Evolutionary conservation across 768 basidiomycete species (phyloP).

Genomic region (Epithele typhae): DNA sequence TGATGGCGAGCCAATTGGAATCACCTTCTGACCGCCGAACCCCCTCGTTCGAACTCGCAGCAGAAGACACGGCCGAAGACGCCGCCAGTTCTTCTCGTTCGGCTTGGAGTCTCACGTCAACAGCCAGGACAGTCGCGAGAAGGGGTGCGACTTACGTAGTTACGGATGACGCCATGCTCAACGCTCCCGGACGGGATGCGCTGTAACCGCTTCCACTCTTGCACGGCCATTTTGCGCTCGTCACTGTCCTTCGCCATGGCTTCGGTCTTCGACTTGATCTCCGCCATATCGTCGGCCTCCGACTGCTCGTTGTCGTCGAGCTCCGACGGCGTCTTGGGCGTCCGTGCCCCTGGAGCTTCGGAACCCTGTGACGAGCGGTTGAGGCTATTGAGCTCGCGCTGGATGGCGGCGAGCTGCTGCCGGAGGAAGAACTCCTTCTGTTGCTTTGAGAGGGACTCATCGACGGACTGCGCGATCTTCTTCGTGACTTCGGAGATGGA

Average conservation of each 20-base stretch:
- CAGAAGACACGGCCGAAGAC: background rate
- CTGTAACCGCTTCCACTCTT: slow-evolving; percentile 81
- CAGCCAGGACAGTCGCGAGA: too few relatives aligned
- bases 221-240: slow-evolving; percentile 74
- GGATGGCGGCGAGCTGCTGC: slow-evolving; percentile 78
- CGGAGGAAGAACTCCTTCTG: slow-evolving; percentile 86
- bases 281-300: slow-evolving; percentile 76
- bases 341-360: background rate
- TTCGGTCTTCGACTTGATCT: slow-evolving; percentile 69
- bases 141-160: slow-evolving; percentile 49
- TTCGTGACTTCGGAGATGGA: slow-evolving; percentile 79
- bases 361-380: slow-evolving; percentile 24
- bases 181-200: slow-evolving; percentile 88
- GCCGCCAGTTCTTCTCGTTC: slow-evolving; percentile 21
- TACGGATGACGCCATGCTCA: slow-evolving; percentile 85
- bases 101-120: slow-evolving; percentile 27
- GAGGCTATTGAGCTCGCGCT: slow-evolving; percentile 66
- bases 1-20: slow-evolving; percentile 13
- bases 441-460: slow-evolving; percentile 81
- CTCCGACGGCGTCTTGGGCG: slow-evolving; percentile 36
- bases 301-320: slow-evolving; percentile 75
- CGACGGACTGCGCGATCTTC: slow-evolving; percentile 76
- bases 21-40: slow-evolving; percentile 9
- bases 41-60: background rate
- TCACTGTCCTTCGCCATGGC: slow-evolving; percentile 69